phyloP scores from a whole-genome alignment of 2,329 filamentous ascomycete genomes.

The Colletotrichum tamarilloi region DNA sequence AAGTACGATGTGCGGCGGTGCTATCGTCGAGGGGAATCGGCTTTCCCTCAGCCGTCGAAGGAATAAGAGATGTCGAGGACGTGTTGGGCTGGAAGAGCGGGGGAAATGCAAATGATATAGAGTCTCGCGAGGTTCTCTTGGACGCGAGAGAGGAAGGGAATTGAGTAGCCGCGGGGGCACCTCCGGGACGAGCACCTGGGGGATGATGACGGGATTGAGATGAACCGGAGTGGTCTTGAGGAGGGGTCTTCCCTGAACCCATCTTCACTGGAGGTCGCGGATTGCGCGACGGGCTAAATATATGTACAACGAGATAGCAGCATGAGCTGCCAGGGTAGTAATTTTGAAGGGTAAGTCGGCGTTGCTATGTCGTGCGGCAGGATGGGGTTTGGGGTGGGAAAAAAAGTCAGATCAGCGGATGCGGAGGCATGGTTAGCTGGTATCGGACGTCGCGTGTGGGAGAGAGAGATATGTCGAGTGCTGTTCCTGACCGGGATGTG shows the following conservation, averaged over 20 bases:
- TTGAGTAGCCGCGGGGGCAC: constrained; percentile 11
- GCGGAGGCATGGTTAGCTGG: constrained; percentile 32
- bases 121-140: constrained; percentile 39
- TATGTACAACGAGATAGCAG: constrained; percentile 19
- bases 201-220: constrained; percentile 13
- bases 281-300: constrained; percentile 27
- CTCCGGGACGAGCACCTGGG: constrained; percentile 9
- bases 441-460: constrained; percentile 17
- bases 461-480: constrained; percentile 11
- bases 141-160: constrained; percentile 32
- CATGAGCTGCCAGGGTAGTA: constrained; percentile 19
- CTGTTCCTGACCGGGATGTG: constrained; percentile 16
- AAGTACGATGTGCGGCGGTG: constrained; percentile 67
- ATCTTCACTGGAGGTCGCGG: constrained; percentile 21
- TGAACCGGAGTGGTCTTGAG: constrained; percentile 25
- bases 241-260: constrained; percentile 16
- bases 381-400: constrained; percentile 1
- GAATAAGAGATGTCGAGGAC: constrained; percentile 64
- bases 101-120: constrained; percentile 61
- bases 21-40: constrained; percentile 67
- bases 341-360: constrained; percentile 10
- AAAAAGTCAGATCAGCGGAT: constrained; percentile 28
- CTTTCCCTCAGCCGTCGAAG: constrained; percentile 66
- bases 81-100: constrained; percentile 60
- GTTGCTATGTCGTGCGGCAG: constrained; percentile 23